Evolutionary conservation across 495 filamentous ascomycete species (phyloP), one percentile per base, ranked within the genome.

Genomic region (Aspergillus steynii): DNA sequence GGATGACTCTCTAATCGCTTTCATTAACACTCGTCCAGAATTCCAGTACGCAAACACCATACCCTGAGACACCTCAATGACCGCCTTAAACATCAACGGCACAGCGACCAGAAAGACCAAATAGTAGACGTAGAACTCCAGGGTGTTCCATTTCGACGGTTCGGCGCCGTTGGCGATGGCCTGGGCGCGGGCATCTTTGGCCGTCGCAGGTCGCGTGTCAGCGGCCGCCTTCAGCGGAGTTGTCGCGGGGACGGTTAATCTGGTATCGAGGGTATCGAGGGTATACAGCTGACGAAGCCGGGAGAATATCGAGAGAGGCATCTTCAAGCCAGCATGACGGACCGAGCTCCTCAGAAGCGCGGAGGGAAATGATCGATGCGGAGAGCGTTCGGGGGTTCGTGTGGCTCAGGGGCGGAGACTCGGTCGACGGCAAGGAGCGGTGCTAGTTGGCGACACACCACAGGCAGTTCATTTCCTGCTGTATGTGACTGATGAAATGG

Each of bases 231-330:
- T 80, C 71, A 86, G 83, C 27, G 90, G 85, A n/a, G 86, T 84
- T 27, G 76, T 82, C 20, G 91, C 84, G 9, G 90, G 84, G 50
- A 83, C 86, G 29, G 88, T 90, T 71, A 99, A 92, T 64, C 95
- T 88, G 61, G 91, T 94, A 81, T 99, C 95, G 72, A 99, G 86
- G 31, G 92, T 96, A 67, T 97, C 91, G 60, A 96, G 87, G 55
- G 90, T 66, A 59, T 69, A 69, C 26, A 69, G 53, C 4, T 57
- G 61, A 31, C 63, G 55, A 25, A 65, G 29, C 56, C 59, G 64
- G 31, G 66, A 63, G 15, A 69, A 50, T 32, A 65, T 52, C 37
- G 37, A 42, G 9, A 60, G 60, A 72, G 61, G 55, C 65, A 75
- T 77, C 78, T 66, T 74, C 74, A 72, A 60, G 65, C 53, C 67